phyloP scores from a whole-genome alignment of 768 basidiomycete species.

The Mycena crocata region DNA sequence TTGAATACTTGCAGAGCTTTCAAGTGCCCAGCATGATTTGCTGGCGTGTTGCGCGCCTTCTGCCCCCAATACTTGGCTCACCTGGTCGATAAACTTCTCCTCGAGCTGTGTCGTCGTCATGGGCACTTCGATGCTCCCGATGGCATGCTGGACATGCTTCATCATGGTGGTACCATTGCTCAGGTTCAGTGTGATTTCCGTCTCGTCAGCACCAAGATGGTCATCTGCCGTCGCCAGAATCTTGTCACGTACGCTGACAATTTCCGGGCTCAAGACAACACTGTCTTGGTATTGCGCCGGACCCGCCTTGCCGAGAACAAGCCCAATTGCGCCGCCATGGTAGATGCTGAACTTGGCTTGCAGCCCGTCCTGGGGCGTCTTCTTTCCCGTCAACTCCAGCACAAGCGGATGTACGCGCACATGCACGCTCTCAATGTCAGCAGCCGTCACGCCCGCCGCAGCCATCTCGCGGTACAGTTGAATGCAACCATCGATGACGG shows the following conservation, averaged over 20 bases:
- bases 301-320: slow-evolving; percentile 35
- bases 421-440: slow-evolving; percentile 29
- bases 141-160: slow-evolving; percentile 36
- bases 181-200: slow-evolving; percentile 29
- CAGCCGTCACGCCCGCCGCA: slow-evolving; percentile 13
- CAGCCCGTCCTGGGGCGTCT: slow-evolving; percentile 36
- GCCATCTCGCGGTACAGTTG: slow-evolving; percentile 32
- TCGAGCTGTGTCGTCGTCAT: slow-evolving; percentile 34
- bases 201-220: slow-evolving; percentile 29
- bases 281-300: slow-evolving; percentile 35
- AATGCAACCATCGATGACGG: slow-evolving; percentile 37
- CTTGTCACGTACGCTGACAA: slow-evolving; percentile 33
- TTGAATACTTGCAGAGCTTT: slow-evolving; percentile 12
- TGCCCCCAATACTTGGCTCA: slow-evolving; percentile 29
- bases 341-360: slow-evolving; percentile 40
- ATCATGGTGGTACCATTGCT: slow-evolving; percentile 28
- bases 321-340: slow-evolving; percentile 36
- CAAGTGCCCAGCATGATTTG: slow-evolving; percentile 24
- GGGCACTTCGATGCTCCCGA: slow-evolving; percentile 36
- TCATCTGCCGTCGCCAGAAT: slow-evolving; percentile 34
- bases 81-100: slow-evolving; percentile 37
- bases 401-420: slow-evolving; percentile 38
- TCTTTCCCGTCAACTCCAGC: slow-evolving; percentile 38
- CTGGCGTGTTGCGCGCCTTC: slow-evolving; percentile 32
- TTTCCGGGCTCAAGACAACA: slow-evolving; percentile 32